phyloP scores from a whole-genome alignment of 805 yeast genomes.

The Starmerella bacillaris region DNA sequence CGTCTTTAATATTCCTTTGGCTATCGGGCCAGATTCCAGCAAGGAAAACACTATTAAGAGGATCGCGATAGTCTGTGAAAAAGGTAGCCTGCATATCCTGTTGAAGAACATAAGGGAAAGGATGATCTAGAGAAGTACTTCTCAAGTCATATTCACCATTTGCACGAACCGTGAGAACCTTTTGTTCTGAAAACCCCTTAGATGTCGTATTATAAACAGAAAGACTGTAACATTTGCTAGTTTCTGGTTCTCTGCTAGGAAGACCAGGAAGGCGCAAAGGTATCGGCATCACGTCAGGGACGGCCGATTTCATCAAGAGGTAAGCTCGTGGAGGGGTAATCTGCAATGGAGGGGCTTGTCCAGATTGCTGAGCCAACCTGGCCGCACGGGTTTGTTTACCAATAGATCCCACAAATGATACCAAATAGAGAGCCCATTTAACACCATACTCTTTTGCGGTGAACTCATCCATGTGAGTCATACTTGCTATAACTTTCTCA shows the following conservation, averaged over 20 bases:
- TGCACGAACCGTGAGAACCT: slow-evolving; percentile 1
- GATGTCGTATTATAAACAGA: slow-evolving; percentile 3
- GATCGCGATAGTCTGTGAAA: slow-evolving; percentile 9
- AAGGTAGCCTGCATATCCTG: slow-evolving; percentile 1
- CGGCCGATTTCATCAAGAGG: slow-evolving; percentile 3
- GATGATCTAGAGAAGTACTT: not conserved
- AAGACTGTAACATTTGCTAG: not conserved
- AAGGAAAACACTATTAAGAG: slow-evolving; percentile 8
- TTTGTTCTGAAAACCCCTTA: not conserved
- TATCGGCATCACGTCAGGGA: slow-evolving; percentile 7
- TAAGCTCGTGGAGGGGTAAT: slow-evolving; percentile 6
- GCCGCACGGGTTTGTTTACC: slow-evolving; percentile 6
- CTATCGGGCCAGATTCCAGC: slow-evolving; percentile 4
- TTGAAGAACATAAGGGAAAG: slow-evolving; percentile 2
- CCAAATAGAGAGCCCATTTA: slow-evolving; percentile 9
- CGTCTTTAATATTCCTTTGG: slow-evolving; percentile 3
- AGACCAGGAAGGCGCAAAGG: slow-evolving; percentile 4
- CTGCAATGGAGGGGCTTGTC: too few species aligned
- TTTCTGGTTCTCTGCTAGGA: not conserved
- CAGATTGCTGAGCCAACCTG: too few species aligned
- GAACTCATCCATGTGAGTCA: not conserved
- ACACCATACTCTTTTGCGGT: not conserved
- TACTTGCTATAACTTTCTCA: not conserved
- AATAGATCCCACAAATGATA: slow-evolving; percentile 10
- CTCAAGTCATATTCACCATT: slow-evolving; percentile 4